Conservation (phyloP, 257 asterid genomes). For the Capsicum chinense region DNA sequence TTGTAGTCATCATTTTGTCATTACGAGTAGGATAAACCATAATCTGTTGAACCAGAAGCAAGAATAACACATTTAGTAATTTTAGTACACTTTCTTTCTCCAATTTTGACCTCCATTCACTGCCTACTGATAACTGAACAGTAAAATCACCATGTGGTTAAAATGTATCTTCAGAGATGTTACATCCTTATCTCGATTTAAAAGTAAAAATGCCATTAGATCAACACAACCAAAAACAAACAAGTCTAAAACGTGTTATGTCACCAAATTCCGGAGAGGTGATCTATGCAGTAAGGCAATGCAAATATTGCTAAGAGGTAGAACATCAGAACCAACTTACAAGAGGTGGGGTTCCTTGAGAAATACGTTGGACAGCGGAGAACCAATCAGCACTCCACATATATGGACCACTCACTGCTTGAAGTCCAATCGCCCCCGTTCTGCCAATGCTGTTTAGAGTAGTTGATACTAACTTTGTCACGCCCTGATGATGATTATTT, state of each 20-base stretch:
- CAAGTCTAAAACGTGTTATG: background rate
- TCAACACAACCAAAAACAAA: background rate
- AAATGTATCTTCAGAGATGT: background rate
- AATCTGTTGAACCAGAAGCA: background rate
- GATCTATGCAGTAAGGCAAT: background rate
- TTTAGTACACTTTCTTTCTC: background rate
- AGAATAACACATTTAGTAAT: background rate
- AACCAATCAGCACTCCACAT: slow-evolving; percentile 87
- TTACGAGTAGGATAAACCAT: background rate
- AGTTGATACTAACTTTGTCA: slow-evolving; percentile 68
- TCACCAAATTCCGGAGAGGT: background rate
- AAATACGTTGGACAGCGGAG: slow-evolving; percentile 88
- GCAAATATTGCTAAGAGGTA: background rate
- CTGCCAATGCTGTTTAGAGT: slow-evolving; percentile 77
- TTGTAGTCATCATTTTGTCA: too few relatives aligned
- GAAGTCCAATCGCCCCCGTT: slow-evolving; percentile 69
- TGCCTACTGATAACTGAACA: background rate
- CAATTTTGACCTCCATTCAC: background rate
- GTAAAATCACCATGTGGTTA: background rate
- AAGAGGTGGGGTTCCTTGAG: slow-evolving; percentile 99
- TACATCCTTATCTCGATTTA: background rate
- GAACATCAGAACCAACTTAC: slow-evolving; percentile 51
- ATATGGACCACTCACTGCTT: slow-evolving; percentile 93
- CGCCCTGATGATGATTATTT: slow-evolving; percentile 52
- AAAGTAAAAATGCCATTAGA: background rate